Percentiles rank a stretch among this genome's conserved stretches.
Conservation (phyloP, 1,139 yeast genomes). For the Pichia sp. region DNA sequence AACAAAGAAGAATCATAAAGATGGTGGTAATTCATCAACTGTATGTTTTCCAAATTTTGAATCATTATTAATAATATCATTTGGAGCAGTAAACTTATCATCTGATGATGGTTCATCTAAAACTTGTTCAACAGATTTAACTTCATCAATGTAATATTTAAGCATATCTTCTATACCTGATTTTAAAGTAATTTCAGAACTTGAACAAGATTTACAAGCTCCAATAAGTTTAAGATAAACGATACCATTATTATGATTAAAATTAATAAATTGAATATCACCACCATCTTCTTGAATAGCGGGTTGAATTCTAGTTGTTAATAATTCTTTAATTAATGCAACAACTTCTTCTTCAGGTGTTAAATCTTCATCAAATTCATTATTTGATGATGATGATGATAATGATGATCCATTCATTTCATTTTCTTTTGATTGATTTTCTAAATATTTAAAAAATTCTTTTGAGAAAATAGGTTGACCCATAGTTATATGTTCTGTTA, state of each 20-base stretch:
- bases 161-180: constrained; percentile 80
- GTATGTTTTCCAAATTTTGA: constrained; percentile 16
- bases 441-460: constrained; percentile 29
- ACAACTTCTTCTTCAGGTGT: constrained; percentile 76
- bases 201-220: constrained; percentile 75
- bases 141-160: constrained; percentile 75
- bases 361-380: constrained; percentile 32
- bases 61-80: not conserved
- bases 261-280: constrained; percentile 66
- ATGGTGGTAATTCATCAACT: constrained; percentile 36
- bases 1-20: constrained; percentile 3
- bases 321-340: constrained; percentile 84
- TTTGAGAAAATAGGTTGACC: constrained; percentile 57
- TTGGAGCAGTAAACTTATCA: constrained; percentile 4
- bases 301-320: constrained; percentile 91
- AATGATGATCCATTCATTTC: too few species aligned
- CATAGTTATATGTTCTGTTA: constrained; percentile 76
- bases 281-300: constrained; percentile 89
- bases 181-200: constrained; percentile 67
- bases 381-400: constrained; percentile 25
- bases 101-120: constrained; percentile 29
- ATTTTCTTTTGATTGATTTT: constrained; percentile 17
- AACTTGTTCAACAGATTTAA: constrained; percentile 58
- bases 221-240: constrained; percentile 65
- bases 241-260: constrained; percentile 56